Evolutionary conservation across 495 filamentous ascomycete genomes (phyloP), one percentile per base, ranked within the genome.

Genomic region (Xylaria scruposa): DNA sequence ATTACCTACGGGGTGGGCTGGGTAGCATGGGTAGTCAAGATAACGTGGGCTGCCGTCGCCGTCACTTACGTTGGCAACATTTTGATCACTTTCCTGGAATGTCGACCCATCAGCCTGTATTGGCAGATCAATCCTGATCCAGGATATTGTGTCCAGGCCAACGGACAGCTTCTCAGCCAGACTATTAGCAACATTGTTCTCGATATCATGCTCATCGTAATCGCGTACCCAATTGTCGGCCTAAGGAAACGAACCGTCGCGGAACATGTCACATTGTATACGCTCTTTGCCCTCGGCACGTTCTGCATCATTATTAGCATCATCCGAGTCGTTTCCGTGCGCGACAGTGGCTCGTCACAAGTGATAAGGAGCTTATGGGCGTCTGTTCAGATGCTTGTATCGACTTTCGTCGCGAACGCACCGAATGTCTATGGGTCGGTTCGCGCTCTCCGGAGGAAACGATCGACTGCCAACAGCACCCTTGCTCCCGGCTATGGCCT

Each of bases 331-430:
- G 81, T 81, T 24, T 73, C 80, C 21, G 73, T 78, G 42, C 76
- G 78, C 68, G 72, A 63, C 33, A 76, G 84, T 54, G 64, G 76
- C 21, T 78, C 78, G 15, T 75, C 72, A 0, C 82, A 85, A 66
- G 77, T 79, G 2, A 84, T 79, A 13, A 79, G 84, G 19, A 84
- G 77, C 2, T 74, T 83, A 2, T 85, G 83, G 82, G 83, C 80
- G 17, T 81, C 79, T 2, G 75, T 83, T 19, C 83, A 86, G 44
- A 72, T 81, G 33, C 75, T 86, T n/a, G 79, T 80, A 21, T 82
- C 84, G 24, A 77, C 81, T 36, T 81, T 85, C 24, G 84, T 86
- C 4, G 82, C 83, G 15, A 86, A 85, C 70, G 77, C 80, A 10
- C 83, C 83, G 0, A 81, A 81, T 0, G 72, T 86, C 7, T 86